Evolutionary conservation across 495 filamentous ascomycete species (phyloP).

Genomic region (Evernia prunastri): DNA sequence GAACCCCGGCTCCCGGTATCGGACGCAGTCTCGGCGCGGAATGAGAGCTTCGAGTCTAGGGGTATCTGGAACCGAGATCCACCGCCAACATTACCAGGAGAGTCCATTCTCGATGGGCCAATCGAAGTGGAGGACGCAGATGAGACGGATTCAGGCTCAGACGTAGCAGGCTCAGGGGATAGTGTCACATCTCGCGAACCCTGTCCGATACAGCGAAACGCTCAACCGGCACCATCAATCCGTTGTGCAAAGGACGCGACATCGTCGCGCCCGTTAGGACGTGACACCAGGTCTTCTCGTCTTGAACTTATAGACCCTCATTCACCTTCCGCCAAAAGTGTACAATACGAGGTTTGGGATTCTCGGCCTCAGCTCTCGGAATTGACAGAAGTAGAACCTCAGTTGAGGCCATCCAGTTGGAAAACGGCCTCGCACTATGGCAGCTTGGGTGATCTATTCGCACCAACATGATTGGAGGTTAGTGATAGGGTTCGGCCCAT

Average conservation of each 20-base stretch:
- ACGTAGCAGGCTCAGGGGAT: not conserved
- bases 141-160: not conserved
- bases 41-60: not conserved
- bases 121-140: not conserved
- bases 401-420: not conserved
- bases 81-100: not conserved
- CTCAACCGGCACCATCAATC: not conserved
- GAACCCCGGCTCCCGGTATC: not conserved
- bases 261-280: not conserved
- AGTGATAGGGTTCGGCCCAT: not conserved
- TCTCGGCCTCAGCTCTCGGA: not conserved
- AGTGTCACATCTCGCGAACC: not conserved
- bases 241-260: not conserved
- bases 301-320: not conserved
- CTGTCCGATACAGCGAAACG: not conserved
- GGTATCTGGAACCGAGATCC: not conserved
- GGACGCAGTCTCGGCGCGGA: not conserved
- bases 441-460: not conserved
- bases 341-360: not conserved
- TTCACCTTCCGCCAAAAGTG: not conserved
- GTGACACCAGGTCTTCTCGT: not conserved
- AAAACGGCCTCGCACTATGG: not conserved
- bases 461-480: not conserved
- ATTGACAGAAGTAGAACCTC: not conserved
- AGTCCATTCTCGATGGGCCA: not conserved